phyloP scores from a whole-genome alignment of 78 protist genomes.

The Anaeramoeba ignava region DNA sequence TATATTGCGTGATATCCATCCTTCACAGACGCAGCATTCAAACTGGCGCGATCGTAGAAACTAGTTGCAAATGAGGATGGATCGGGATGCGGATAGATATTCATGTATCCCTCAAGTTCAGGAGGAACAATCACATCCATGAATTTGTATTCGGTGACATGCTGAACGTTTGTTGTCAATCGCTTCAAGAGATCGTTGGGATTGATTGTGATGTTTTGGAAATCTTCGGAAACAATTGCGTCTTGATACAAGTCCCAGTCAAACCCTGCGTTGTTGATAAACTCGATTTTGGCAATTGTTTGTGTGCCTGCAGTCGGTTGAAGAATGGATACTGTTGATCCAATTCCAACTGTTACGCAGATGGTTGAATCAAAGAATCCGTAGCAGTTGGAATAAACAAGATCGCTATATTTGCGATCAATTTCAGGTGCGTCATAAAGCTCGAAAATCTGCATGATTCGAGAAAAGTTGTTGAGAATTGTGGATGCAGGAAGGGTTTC shows the following conservation, averaged over 20 bases:
- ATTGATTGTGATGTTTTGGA: background rate
- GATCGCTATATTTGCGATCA: background rate
- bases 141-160: conserved; percentile 1
- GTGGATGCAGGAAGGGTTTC: background rate
- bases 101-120: background rate
- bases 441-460: background rate
- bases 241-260: background rate
- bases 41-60: background rate
- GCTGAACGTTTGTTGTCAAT: background rate
- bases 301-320: background rate
- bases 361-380: background rate
- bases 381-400: background rate
- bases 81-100: background rate
- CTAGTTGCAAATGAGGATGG: background rate
- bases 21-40: background rate
- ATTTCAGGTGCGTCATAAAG: background rate
- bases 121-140: background rate
- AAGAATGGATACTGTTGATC: background rate
- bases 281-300: background rate
- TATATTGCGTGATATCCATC: conserved; percentile 1
- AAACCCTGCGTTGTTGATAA: background rate
- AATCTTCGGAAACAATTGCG: background rate
- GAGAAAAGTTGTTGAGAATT: background rate
- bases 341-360: background rate
- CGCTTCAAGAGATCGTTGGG: background rate